Evolutionary conservation across 148 eudicot genomes (phyloP).

Genomic region (Linanthus parryae): DNA sequence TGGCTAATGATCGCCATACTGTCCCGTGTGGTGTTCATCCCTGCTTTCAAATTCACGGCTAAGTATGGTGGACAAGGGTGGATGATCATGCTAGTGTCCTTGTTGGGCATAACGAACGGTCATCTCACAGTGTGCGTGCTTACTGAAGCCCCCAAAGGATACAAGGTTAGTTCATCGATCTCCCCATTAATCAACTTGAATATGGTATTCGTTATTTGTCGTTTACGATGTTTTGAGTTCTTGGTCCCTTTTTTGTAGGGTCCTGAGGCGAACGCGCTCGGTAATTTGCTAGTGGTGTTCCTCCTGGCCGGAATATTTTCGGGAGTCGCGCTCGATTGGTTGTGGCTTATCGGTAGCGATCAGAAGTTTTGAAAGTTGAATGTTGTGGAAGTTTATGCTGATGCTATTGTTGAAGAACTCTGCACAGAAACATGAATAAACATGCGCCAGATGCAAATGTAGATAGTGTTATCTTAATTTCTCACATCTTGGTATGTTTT

Average conservation of each 20-base stretch:
- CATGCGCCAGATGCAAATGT: no score
- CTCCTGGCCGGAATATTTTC: slow-evolving; percentile 57
- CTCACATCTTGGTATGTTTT: no score
- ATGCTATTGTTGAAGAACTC: no score
- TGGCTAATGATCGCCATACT: slow-evolving; percentile 34
- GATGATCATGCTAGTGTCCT: slow-evolving; percentile 58
- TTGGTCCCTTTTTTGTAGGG: slow-evolving; percentile 30
- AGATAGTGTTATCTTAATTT: no score
- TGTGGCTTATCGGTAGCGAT: slow-evolving; percentile 58
- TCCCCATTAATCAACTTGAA: neutral
- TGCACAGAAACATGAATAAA: no score
- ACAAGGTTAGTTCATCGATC: slow-evolving; percentile 39
- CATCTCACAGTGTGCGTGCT: slow-evolving; percentile 78
- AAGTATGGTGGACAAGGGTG: slow-evolving; percentile 76
- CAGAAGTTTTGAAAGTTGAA: slow-evolving; percentile 7
- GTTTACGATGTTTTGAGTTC: neutral
- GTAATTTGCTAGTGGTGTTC: slow-evolving; percentile 49
- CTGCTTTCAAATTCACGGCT: slow-evolving; percentile 65
- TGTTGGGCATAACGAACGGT: slow-evolving; percentile 68
- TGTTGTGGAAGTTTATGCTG: no score
- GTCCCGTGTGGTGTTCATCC: slow-evolving; percentile 53
- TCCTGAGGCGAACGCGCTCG: slow-evolving; percentile 69
- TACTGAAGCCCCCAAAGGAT: slow-evolving; percentile 61
- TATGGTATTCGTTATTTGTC: neutral
- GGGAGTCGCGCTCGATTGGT: slow-evolving; percentile 65